Evolutionary conservation across 1,139 yeast species (phyloP).

Genomic region (Pichia sp.): DNA sequence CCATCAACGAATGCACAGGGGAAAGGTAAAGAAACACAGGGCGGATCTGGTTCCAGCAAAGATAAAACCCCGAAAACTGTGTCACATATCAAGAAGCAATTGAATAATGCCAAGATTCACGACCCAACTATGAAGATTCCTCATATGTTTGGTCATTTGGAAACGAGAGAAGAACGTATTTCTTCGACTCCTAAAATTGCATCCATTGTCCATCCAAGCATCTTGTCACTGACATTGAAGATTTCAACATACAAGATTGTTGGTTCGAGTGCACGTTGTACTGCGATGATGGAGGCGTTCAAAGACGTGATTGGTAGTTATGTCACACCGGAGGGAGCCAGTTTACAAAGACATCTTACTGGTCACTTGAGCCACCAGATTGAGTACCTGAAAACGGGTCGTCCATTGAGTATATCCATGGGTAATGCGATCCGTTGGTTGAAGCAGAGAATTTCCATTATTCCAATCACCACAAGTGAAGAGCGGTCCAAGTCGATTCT

Average conservation of each 20-base stretch:
- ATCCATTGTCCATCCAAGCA: slow-evolving; percentile 81
- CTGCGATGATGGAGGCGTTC: slow-evolving; percentile 81
- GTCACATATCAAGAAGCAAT: slow-evolving; percentile 52
- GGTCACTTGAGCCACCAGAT: slow-evolving; percentile 91
- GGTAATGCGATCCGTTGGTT: slow-evolving; percentile 97
- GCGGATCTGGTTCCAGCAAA: not conserved
- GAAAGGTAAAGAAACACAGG: not conserved
- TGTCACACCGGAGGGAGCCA: slow-evolving; percentile 78
- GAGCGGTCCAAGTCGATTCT: slow-evolving; percentile 66
- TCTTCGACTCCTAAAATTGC: slow-evolving; percentile 59
- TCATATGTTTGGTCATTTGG: slow-evolving; percentile 82
- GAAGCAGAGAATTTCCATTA: slow-evolving; percentile 84
- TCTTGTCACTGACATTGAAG: slow-evolving; percentile 72
- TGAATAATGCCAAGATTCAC: slow-evolving; percentile 50
- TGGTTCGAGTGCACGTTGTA: slow-evolving; percentile 84
- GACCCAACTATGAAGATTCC: slow-evolving; percentile 43
- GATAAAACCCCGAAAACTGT: slow-evolving; percentile 35
- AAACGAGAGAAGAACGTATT: slow-evolving; percentile 73
- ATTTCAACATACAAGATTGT: slow-evolving; percentile 81
- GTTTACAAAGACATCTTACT: slow-evolving; percentile 83
- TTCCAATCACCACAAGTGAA: slow-evolving; percentile 72
- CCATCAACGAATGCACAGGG: not conserved
- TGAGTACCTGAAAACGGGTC: slow-evolving; percentile 83
- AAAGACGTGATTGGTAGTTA: slow-evolving; percentile 76
- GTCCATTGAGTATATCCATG: slow-evolving; percentile 92